Evolutionary conservation across 352 stramenopile genomes (phyloP).

Genomic region (Phytophthora melonis): DNA sequence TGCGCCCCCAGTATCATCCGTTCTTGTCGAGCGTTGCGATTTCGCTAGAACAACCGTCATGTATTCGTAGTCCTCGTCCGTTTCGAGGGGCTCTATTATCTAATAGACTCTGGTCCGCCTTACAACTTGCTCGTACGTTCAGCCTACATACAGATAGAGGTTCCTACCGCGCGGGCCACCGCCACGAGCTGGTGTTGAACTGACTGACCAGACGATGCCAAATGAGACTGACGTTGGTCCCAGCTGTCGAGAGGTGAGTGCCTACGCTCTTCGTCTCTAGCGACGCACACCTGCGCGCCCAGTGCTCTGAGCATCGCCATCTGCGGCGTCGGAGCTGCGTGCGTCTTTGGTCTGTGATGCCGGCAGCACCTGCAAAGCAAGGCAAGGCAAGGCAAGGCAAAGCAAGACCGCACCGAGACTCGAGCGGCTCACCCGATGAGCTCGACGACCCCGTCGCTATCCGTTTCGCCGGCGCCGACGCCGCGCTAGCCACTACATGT

Average conservation of each 20-base stretch:
- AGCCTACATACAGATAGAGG: neutral
- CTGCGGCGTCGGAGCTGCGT: slow-evolving; percentile 17
- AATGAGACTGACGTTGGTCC: slow-evolving; percentile 13
- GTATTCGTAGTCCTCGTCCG: slow-evolving; percentile 21
- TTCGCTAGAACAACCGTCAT: slow-evolving; percentile 22
- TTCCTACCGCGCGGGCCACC: neutral
- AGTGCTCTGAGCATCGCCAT: slow-evolving; percentile 23
- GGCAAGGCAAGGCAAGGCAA: slow-evolving; percentile 1
- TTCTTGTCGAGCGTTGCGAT: slow-evolving; percentile 29
- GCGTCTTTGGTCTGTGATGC: slow-evolving; percentile 16
- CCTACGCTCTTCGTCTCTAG: neutral
- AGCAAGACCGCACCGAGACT: slow-evolving; percentile 18
- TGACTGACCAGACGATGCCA: slow-evolving; percentile 22
- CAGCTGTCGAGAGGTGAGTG: slow-evolving; percentile 11
- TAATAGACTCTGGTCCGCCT: slow-evolving; percentile 30
- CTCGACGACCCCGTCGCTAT: neutral
- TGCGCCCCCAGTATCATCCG: slow-evolving; percentile 25
- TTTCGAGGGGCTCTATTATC: slow-evolving; percentile 29
- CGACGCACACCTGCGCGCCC: neutral
- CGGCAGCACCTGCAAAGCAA: neutral
- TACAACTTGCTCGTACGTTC: slow-evolving; percentile 5
- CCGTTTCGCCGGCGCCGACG: slow-evolving; percentile 23
- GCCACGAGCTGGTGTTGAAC: slow-evolving; percentile 16
- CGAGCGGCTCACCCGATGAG: neutral
- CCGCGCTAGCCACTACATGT: no score